Evolutionary conservation across 2,329 filamentous ascomycete genomes (phyloP), one percentile per base, ranked within the genome.

Genomic region (Pseudocercospora fuligena): DNA sequence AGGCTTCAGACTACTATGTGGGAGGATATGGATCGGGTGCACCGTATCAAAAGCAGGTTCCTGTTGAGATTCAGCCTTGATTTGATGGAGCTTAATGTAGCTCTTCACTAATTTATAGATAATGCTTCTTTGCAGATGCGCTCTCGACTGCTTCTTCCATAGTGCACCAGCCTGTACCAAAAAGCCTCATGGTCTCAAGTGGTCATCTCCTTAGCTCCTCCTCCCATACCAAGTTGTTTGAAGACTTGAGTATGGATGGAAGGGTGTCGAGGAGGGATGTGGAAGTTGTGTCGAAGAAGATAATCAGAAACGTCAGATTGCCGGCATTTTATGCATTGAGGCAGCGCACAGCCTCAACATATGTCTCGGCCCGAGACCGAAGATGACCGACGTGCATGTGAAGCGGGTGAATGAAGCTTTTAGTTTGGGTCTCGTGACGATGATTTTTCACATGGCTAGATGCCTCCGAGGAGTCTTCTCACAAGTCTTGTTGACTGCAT

Each of bases 1-100:
- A 73, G 68, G 65, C 60, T 16, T 66, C 63, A 2, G 71, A 74
- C 60, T 78, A 78, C 61, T 78, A 73, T 60, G 72, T 76, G 27
- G 75, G 73, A 8, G 76, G 75, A 1, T 77, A 73, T 66, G 70
- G 70, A 2, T 63, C 59, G 54, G 60, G 64, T n/a, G 64, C 60
- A 19, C 64, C 61, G 7, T 66, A 69, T 54, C 62, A 68, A 49
- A 29, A 61, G 4, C 60, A 69, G 43, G n/a, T 63, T 14, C 64
- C 64, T 53, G 21, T 63, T 14, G 60, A 63, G 19, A 33, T 65
- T 40, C 51, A 58, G n/a, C 23, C 8, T 49, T 51, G 7, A 25
- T 7, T 29, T 23, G 12, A 51, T 6, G 6, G 12, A 23, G 11
- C 40, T n/a, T n/a, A 16, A n/a, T 8, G 40, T 43, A n/a, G 16